Base-by-base conservation (phyloP, 768 basidiomycete genomes). In the Boletus rex-veris region DNA sequence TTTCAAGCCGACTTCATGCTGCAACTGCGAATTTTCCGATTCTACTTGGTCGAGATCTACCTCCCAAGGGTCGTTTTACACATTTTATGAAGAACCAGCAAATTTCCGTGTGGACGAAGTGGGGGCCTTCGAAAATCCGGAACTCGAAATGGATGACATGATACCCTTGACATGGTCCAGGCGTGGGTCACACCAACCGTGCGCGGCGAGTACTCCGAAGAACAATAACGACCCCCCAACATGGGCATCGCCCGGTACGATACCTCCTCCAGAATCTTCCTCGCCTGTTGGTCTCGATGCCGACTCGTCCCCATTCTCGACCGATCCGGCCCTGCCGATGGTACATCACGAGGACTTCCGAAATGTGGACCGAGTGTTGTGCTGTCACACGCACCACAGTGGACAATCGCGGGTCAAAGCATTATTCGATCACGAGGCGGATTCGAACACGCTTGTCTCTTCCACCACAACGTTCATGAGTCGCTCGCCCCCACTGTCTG, bases 241-340 rank as follows among this genome's bases (percentile, higher is more conserved):
- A 36, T 54, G 52, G 46, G 43, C 45, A n/a, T 54, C 56, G 0
- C 57, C 60, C 10, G 21, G 21, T n/a, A 8, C 44, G 39, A 39
- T 21, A 0, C 53, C 35, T 14, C 65, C 65, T 52, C 63, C 65
- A 18, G 53, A 55, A 6, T 67, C 65, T 11, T 66, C 65, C 21
- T 67, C 63, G 3, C 60, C 63, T 39, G 24, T 53, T 14, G 12
- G 39, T 7, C 21, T 54, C n/a, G 42, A 37, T 15, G 14, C 14
- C 2, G 39, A 50, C 26, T 42, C 42, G 2, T 55, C 50, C 2
- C 53, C 45, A n/a, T 31, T 50, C 18, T 30, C 31, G 42, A 44
- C 45, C 30, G 38, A 36, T 16, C 38, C 10, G 21, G 41, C 7
- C 26, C 8, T 35, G 40, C 31, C 44, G 24, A 37, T 15, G 38